Conservation (phyloP, 2,329 filamentous ascomycete genomes). For the Trichoderma koningii region DNA sequence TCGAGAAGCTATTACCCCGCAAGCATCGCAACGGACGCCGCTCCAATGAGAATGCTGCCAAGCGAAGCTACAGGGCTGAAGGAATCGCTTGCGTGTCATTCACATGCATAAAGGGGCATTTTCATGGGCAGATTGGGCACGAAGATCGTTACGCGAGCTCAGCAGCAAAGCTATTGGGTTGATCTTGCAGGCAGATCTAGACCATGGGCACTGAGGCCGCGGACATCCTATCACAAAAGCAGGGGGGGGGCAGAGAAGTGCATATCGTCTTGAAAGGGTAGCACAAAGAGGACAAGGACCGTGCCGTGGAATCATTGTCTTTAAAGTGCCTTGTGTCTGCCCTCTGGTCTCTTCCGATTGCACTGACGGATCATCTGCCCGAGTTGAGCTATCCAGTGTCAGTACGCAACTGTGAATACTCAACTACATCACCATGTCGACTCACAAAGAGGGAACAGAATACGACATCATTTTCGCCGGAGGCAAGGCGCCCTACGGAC, state of each 20-base stretch:
- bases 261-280: too few species aligned
- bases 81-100: background rate
- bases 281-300: too few species aligned
- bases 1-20: slow-evolving; percentile 11
- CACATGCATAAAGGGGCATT: background rate
- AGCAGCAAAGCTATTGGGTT: too few species aligned
- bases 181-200: too few species aligned
- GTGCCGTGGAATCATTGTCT: background rate
- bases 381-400: background rate
- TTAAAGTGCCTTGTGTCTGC: background rate
- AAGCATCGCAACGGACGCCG: background rate
- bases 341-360: background rate
- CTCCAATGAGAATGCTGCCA: background rate
- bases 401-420: too few species aligned
- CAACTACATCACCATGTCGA: slow-evolving; percentile 25
- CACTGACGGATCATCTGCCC: background rate
- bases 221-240: too few species aligned
- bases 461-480: slow-evolving; percentile 35
- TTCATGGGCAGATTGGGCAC: background rate
- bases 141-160: background rate
- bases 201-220: too few species aligned
- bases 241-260: too few species aligned
- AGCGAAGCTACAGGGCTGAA: background rate
- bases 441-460: slow-evolving; percentile 24
- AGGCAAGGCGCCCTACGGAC: background rate